Base-by-base conservation (phyloP, 2,329 filamentous ascomycete species). In the Tolypocladium album region DNA sequence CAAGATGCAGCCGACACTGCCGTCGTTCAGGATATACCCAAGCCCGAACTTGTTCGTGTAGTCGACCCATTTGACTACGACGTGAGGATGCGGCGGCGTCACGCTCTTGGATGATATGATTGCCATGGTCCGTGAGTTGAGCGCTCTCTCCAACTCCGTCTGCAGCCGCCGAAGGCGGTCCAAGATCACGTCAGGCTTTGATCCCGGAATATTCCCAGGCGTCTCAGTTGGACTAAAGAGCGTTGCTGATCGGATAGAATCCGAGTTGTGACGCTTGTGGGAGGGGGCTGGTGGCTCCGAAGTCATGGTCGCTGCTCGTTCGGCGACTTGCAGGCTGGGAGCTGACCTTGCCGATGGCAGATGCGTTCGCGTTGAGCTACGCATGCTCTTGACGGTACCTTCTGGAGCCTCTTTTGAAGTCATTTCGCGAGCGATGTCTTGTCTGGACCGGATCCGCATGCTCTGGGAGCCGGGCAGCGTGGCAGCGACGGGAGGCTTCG, bases 31-130 rank as follows among this genome's bases (percentile, higher is more conserved):
- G 61, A 93, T 90, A 68, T 93, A 94, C 42, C 90, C 90, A 20
- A 94, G 80, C 15, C 90, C 90, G 70, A 92, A 91, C 70, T 92
- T 92, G 73, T 92, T 90, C 61, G 89, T 91, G 72, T 94, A 94
- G 70, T 94, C 90, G 8, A 94, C 90, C 90, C 90, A 94, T 69
- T 92, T 91, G 13, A 88, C 83, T 15, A 88, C 85, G 53, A 88
- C 82, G 69, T 86, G 75, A 69, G 88, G 81, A 69, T 87, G 72
- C 62, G 85, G 69, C 69, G 81, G 76, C 59, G 80, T 71, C 63
- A 79, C 73, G 61, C 80, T 76, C 73, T 83, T 81, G 12, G 81
- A 76, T 0, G 79, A 80, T 56, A 86, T 75, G 59, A 85, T 77
- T 24, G 84, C 84, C 79, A 84, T 86, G 0, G 83, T 79, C 67